A percentile compares a stretch with the other conserved stretches of the same genome.
Evolutionary conservation across 1,139 yeast genomes (phyloP).

Genomic region (Scheffersomyces lignicola): DNA sequence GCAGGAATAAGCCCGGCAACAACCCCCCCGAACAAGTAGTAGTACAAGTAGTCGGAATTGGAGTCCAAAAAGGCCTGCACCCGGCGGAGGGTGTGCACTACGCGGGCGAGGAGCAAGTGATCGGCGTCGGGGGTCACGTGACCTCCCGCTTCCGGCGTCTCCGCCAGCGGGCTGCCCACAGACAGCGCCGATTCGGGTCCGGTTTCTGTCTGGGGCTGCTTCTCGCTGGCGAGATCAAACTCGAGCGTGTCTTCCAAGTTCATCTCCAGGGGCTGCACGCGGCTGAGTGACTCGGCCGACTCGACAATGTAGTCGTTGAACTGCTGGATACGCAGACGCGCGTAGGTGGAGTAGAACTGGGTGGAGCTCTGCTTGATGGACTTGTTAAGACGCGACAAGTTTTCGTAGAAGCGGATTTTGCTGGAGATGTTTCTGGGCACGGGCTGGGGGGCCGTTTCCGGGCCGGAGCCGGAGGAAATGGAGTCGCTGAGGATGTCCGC

Average conservation of each 20-base stretch:
- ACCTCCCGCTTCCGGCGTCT: neutral
- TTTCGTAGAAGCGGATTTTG: conserved; percentile 28
- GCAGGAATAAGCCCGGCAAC: conserved; percentile 11
- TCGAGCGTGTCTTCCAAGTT: conserved; percentile 8
- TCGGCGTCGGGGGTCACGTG: neutral
- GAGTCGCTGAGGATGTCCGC: neutral
- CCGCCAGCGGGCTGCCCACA: no score
- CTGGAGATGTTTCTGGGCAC: conserved; percentile 9
- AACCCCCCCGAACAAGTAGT: conserved; percentile 14
- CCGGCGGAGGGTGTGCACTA: conserved; percentile 7
- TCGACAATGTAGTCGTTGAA: conserved; percentile 16
- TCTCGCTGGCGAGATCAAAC: no score
- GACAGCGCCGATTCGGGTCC: no score
- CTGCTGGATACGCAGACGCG: conserved; percentile 18
- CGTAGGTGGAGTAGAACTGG: conserved; percentile 22
- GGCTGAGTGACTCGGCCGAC: neutral
- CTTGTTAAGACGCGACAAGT: conserved; percentile 23
- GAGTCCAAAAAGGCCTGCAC: conserved; percentile 16
- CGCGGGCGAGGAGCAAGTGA: neutral
- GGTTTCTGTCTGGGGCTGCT: conserved; percentile 1
- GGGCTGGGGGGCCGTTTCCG: conserved; percentile 2
- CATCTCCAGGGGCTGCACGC: neutral
- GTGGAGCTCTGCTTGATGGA: conserved; percentile 27
- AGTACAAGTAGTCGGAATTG: conserved; percentile 19
- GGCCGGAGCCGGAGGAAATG: conserved; percentile 3